These are phyloP conservation scores for Allium cepa DNA, from an alignment of 106 monocot species.

Conservation along the genomic window DNA sequence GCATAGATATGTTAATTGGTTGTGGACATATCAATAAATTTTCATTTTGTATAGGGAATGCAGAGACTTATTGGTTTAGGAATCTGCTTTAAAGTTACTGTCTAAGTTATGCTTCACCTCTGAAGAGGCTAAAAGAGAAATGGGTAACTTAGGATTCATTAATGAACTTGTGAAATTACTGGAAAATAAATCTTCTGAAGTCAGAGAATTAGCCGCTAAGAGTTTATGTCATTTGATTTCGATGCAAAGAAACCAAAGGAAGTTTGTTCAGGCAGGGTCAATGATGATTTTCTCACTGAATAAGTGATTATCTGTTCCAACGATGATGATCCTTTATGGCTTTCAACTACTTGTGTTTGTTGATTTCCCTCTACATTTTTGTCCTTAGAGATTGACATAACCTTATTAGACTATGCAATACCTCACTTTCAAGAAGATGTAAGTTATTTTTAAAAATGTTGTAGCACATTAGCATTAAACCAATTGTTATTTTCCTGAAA, in stretches of 20 bases:
- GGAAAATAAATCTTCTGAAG: slow-evolving; percentile 22
- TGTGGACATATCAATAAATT: slow-evolving; percentile 28
- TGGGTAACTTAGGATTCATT: slow-evolving; percentile 51
- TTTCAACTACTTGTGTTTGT: too few species aligned
- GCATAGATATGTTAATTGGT: slow-evolving; percentile 15
- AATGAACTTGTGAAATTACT: slow-evolving; percentile 39
- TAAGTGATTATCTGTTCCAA: too few species aligned
- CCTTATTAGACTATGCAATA: too few species aligned
- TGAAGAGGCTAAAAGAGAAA: slow-evolving; percentile 33
- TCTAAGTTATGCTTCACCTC: slow-evolving; percentile 21
- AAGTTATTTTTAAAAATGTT: too few species aligned
- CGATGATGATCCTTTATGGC: too few species aligned
- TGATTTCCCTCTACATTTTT: too few species aligned
- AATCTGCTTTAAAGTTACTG: slow-evolving; percentile 31
- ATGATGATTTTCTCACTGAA: too few species aligned
- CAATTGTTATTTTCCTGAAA: too few species aligned
- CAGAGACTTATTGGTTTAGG: slow-evolving; percentile 22
- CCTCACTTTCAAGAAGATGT: too few species aligned
- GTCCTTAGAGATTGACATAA: too few species aligned
- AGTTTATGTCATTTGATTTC: slow-evolving; percentile 41
- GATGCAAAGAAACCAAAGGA: slow-evolving; percentile 31
- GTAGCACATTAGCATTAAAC: too few species aligned
- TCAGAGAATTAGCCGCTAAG: slow-evolving; percentile 42
- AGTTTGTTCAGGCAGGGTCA: slow-evolving; percentile 24
- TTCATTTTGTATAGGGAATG: slow-evolving; percentile 24